phyloP scores from a whole-genome alignment of 441 rosid genomes.

The Erodium trifolium region DNA sequence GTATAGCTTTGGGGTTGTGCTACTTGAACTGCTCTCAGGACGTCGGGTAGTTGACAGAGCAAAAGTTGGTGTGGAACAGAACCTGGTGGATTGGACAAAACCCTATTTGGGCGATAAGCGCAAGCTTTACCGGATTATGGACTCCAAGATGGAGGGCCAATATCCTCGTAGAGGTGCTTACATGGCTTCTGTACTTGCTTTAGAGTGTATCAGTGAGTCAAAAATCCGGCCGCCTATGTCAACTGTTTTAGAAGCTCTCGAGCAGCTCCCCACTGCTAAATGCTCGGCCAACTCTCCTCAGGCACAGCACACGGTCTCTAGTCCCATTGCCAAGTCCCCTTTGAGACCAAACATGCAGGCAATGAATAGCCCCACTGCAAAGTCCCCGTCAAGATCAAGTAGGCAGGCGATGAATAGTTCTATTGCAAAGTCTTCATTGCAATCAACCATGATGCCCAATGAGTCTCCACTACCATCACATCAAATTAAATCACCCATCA shows the following conservation, averaged over 20 bases:
- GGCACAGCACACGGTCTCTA: neutral
- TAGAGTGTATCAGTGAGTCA: constrained; percentile 58
- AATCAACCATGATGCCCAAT: neutral
- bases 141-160: constrained; percentile 68
- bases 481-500: neutral
- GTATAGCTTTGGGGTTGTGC: constrained; percentile 75
- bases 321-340: neutral
- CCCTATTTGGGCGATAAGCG: constrained; percentile 58
- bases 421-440: neutral
- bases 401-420: neutral
- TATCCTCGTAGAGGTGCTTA: constrained; percentile 68
- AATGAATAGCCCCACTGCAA: neutral
- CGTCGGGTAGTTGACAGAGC: constrained; percentile 50
- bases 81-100: constrained; percentile 79
- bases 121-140: constrained; percentile 69
- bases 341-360: neutral
- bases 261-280: constrained; percentile 22
- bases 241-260: constrained; percentile 37
- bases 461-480: neutral
- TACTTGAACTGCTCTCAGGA: constrained; percentile 65
- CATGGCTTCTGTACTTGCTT: constrained; percentile 53
- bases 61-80: constrained; percentile 36
- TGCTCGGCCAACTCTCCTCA: neutral
- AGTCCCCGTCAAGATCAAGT: neutral
- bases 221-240: constrained; percentile 53